Conservation (phyloP, 306 rosid species). For the Prunus mongolica region DNA sequence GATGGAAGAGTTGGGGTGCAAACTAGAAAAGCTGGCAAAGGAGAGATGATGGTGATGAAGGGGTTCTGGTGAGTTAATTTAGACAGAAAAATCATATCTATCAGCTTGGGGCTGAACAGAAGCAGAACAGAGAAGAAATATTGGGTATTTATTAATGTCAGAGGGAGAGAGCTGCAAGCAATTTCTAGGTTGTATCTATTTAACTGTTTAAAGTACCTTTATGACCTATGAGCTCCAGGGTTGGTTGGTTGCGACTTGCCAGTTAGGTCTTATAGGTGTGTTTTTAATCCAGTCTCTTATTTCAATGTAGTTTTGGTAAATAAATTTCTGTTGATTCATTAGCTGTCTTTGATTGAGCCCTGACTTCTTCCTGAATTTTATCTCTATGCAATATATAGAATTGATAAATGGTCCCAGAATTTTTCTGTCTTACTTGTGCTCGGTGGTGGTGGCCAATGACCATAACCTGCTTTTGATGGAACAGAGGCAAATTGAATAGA, state of each 20-base stretch:
- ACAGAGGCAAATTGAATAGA: slow-evolving; percentile 20
- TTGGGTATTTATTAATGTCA: slow-evolving; percentile 19
- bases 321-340: neutral
- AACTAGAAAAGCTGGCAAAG: slow-evolving; percentile 1
- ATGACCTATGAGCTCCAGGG: slow-evolving; percentile 1
- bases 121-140: neutral
- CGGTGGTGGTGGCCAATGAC: neutral
- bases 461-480: neutral
- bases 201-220: slow-evolving; percentile 11
- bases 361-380: neutral
- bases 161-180: slow-evolving; percentile 4
- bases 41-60: slow-evolving; percentile 17
- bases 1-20: slow-evolving; percentile 7
- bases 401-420: slow-evolving; percentile 22
- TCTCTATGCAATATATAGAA: neutral
- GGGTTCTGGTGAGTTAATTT: slow-evolving; percentile 27
- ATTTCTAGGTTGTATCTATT: slow-evolving; percentile 13
- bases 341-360: neutral
- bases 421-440: slow-evolving; percentile 14
- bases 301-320: neutral
- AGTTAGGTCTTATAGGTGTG: slow-evolving; percentile 7
- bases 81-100: slow-evolving; percentile 23
- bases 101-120: slow-evolving; percentile 32
- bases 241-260: neutral
- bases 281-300: neutral